Conservation (phyloP, 129 eudicot species). For the Erigeron canadensis region DNA sequence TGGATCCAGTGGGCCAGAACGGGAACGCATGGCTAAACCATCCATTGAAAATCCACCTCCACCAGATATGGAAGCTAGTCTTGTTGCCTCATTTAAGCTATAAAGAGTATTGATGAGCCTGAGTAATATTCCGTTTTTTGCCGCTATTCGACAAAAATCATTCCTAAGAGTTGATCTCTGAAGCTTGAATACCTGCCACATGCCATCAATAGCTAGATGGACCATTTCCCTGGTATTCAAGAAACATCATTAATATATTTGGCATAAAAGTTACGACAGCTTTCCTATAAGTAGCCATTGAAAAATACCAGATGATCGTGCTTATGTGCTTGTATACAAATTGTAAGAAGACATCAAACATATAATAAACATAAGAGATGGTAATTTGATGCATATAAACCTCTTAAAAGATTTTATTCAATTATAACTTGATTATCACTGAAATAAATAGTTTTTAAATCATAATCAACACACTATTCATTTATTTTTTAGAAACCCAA, state of each 20-base stretch:
- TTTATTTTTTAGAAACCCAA: neutral
- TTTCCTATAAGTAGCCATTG: neutral
- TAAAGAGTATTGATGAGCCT: slow-evolving; percentile 93
- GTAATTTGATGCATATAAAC: neutral
- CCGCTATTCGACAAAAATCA: slow-evolving; percentile 94
- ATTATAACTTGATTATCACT: neutral
- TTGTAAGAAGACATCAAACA: neutral
- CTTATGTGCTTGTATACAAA: neutral
- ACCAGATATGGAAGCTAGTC: slow-evolving; percentile 69
- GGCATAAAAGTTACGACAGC: neutral
- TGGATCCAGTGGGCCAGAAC: slow-evolving; percentile 67
- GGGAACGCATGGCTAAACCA: slow-evolving; percentile 46
- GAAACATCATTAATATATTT: slow-evolving; percentile 5
- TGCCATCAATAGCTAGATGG: slow-evolving; percentile 97
- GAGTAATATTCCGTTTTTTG: slow-evolving; percentile 79
- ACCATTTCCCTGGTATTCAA: slow-evolving; percentile 86
- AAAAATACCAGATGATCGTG: neutral
- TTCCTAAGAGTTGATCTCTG: slow-evolving; percentile 87
- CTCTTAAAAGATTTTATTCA: neutral
- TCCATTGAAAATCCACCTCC: slow-evolving; percentile 66
- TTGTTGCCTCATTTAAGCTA: slow-evolving; percentile 88
- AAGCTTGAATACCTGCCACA: slow-evolving; percentile 99
- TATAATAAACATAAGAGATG: neutral
- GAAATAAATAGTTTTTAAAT: neutral
- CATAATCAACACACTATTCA: neutral